Percentiles rank a stretch among this genome's conserved stretches.
These are phyloP conservation scores for Emmonsiellopsis sp. DNA, from an alignment of 2,329 filamentous ascomycete species.

Conservation along the genomic window DNA sequence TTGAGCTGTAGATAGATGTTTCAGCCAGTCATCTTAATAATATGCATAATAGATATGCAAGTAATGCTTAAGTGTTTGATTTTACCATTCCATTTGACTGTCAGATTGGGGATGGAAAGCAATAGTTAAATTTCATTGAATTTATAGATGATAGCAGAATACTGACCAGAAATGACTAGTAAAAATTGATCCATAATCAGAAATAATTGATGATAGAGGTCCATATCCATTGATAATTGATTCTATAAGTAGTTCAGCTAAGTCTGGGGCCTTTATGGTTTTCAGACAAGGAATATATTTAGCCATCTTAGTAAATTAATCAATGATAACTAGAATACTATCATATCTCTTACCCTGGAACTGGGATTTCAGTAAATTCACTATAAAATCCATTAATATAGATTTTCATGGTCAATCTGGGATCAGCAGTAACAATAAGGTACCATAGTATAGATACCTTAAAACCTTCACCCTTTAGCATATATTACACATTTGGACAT, in stretches of 20 bases:
- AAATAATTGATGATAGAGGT: neutral
- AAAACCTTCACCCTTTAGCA: neutral
- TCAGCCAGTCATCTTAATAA: slow-evolving; percentile 6
- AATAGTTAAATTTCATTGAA: neutral
- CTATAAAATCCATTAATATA: too few relatives aligned
- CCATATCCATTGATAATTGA: neutral
- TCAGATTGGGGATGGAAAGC: slow-evolving; percentile 10
- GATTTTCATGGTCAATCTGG: neutral
- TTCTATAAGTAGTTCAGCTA: neutral
- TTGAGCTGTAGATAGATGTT: neutral
- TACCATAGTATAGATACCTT: neutral
- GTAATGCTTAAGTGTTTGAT: slow-evolving; percentile 9
- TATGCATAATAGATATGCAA: neutral
- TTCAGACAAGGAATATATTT: neutral
- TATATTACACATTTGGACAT: neutral
- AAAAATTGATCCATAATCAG: neutral
- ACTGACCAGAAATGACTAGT: neutral
- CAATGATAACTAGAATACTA: neutral
- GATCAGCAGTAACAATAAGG: neutral
- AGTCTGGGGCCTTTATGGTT: neutral
- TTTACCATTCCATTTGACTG: slow-evolving; percentile 10
- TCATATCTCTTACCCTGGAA: neutral
- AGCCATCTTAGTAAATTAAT: neutral
- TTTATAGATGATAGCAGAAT: neutral
- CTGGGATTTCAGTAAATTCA: too few relatives aligned